phyloP scores from a whole-genome alignment of 768 basidiomycete species.

The Psilocybe tampanensis region DNA sequence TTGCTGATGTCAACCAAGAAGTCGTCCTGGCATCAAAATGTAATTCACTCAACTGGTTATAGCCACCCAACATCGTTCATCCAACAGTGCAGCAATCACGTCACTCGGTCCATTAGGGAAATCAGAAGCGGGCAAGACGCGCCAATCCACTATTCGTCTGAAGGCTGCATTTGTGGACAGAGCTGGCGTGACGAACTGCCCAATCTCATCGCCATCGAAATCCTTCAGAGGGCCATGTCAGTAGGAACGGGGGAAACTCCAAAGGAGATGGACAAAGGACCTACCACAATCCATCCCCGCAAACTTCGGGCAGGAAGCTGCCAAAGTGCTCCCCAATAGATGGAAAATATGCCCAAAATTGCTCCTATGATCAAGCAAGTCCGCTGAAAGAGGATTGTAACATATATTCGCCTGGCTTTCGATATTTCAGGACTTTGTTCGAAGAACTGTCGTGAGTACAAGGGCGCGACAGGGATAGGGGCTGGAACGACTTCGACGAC shows the following conservation, averaged over 20 bases:
- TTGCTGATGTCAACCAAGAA: not conserved
- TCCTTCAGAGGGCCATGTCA: constrained; percentile 34
- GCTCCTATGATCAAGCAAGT: constrained; percentile 39
- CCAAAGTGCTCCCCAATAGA: constrained; percentile 62
- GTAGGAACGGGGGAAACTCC: not conserved
- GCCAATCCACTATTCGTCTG: constrained; percentile 38
- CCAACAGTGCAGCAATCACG: constrained; percentile 38
- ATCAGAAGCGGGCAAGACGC: constrained; percentile 27
- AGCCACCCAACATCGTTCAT: constrained; percentile 49
- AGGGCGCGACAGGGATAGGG: not conserved
- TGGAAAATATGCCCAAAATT: constrained; percentile 49
- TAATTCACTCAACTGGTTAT: constrained; percentile 37
- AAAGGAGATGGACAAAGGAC: constrained; percentile 6
- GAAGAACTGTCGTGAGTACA: constrained; percentile 23
- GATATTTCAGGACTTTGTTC: constrained; percentile 18
- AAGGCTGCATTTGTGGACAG: constrained; percentile 25
- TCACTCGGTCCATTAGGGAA: constrained; percentile 41
- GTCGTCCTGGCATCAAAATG: not conserved
- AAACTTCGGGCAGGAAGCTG: constrained; percentile 41
- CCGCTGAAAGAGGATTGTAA: constrained; percentile 40
- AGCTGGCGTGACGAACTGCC: constrained; percentile 38
- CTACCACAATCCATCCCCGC: constrained; percentile 53
- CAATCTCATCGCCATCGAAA: constrained; percentile 50
- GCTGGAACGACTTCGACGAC: not conserved
- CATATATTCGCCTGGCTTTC: constrained; percentile 39